Conservation (phyloP, 495 filamentous ascomycete species). For the Immersiella caudata region DNA sequence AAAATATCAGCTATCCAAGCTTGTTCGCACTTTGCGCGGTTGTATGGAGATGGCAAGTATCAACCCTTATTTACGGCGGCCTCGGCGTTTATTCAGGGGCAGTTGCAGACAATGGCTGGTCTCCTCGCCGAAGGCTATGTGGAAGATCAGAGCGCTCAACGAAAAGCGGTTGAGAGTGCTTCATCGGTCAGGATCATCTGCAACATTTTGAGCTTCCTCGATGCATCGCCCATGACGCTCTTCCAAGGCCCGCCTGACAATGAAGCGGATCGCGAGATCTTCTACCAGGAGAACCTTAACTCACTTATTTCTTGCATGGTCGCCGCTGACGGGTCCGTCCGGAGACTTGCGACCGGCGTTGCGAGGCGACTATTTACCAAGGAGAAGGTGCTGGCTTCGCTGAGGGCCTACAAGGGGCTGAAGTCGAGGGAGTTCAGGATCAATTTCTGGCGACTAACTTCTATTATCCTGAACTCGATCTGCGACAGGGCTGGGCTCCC, state of each 20-base stretch:
- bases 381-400: conserved; percentile 36
- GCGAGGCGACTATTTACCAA: conserved; percentile 52
- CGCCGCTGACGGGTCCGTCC: conserved; percentile 53
- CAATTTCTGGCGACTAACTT: conserved; percentile 59
- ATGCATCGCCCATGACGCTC: conserved; percentile 54
- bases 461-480: conserved; percentile 53
- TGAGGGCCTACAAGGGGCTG: conserved; percentile 47
- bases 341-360: conserved; percentile 48
- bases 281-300: conserved; percentile 54
- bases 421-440: conserved; percentile 42
- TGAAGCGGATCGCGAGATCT: conserved; percentile 41
- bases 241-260: conserved; percentile 47
- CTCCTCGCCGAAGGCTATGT: conserved; percentile 48
- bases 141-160: conserved; percentile 42
- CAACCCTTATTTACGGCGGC: conserved; percentile 55
- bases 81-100: conserved; percentile 57
- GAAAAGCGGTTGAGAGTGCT: conserved; percentile 43
- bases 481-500: conserved; percentile 51
- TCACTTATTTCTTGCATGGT: conserved; percentile 56
- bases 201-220: conserved; percentile 56
- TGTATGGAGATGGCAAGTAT: conserved; percentile 53
- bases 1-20: conserved; percentile 63
- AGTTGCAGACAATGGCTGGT: conserved; percentile 52
- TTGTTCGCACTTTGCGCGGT: conserved; percentile 57
- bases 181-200: conserved; percentile 48